phyloP scores from a whole-genome alignment of 768 basidiomycete species.

The Trametes meyenii region DNA sequence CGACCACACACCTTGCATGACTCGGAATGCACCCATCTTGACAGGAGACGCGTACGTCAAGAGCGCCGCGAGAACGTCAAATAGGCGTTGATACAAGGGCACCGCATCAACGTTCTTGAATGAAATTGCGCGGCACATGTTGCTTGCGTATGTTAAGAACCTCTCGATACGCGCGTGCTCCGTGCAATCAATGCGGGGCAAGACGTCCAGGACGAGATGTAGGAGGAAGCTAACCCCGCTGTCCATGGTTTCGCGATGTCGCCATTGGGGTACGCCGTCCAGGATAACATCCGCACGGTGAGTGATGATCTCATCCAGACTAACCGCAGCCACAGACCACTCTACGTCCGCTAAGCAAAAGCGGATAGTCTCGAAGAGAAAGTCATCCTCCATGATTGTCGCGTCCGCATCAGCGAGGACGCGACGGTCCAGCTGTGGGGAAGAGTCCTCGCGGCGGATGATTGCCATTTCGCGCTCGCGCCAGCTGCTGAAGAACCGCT shows the following conservation, averaged over 20 bases:
- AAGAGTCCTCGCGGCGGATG: not conserved
- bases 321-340: not conserved
- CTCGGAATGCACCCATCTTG: too few species aligned
- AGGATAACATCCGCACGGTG: slow-evolving; percentile 18
- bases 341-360: slow-evolving; percentile 19
- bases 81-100: too few species aligned
- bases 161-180: too few species aligned
- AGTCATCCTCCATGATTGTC: slow-evolving; percentile 26
- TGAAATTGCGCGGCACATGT: too few species aligned
- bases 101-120: too few species aligned
- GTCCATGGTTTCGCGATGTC: slow-evolving; percentile 13
- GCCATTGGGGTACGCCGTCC: slow-evolving; percentile 19
- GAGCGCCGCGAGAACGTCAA: too few species aligned
- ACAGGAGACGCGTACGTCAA: too few species aligned
- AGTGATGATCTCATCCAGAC: slow-evolving; percentile 18
- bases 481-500: slow-evolving; percentile 18
- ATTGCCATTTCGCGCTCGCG: slow-evolving; percentile 23
- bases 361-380: slow-evolving; percentile 18
- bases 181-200: slow-evolving; percentile 11
- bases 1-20: too few species aligned
- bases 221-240: slow-evolving; percentile 11
- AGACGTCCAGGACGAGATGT: slow-evolving; percentile 19
- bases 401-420: slow-evolving; percentile 24
- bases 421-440: slow-evolving; percentile 14
- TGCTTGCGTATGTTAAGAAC: too few species aligned